phyloP scores from a whole-genome alignment of 805 yeast species.

The Candida andamanensis region DNA sequence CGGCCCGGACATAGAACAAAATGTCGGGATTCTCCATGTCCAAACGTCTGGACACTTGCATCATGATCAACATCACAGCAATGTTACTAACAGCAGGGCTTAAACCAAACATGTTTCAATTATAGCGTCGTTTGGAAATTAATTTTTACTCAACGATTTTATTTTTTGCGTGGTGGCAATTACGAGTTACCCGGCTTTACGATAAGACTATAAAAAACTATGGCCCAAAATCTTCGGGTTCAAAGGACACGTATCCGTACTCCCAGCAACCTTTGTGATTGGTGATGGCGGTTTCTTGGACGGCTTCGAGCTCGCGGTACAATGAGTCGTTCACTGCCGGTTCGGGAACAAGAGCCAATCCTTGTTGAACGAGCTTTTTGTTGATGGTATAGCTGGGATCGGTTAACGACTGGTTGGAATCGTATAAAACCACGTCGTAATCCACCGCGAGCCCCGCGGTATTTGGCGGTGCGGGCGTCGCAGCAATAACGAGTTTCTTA shows the following conservation, averaged over 20 bases:
- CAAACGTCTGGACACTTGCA: conserved; percentile 86
- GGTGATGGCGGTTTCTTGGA: conserved; percentile 46
- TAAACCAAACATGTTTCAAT: conserved; percentile 37
- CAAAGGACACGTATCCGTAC: conserved; percentile 65
- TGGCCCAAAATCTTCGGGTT: no score
- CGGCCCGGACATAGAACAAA: conserved; percentile 68
- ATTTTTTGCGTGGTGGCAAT: conserved; percentile 3
- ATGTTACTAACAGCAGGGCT: conserved; percentile 86
- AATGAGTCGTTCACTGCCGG: conserved; percentile 31
- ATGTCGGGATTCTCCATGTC: conserved; percentile 82
- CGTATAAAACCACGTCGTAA: conserved; percentile 50
- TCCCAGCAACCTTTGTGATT: conserved; percentile 66
- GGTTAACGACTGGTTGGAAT: conserved; percentile 47
- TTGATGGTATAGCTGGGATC: conserved; percentile 58
- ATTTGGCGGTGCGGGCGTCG: no score
- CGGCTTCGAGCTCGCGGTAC: conserved; percentile 28
- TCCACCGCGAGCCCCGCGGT: conserved; percentile 38
- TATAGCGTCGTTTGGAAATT: neutral
- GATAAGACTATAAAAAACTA: no score
- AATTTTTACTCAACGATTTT: neutral
- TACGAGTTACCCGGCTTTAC: conserved; percentile 9
- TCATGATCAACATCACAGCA: conserved; percentile 89
- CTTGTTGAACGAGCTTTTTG: conserved; percentile 51
- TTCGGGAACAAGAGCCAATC: conserved; percentile 53
- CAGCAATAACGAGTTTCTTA: conserved; percentile 51